Evolutionary conservation across 2,329 filamentous ascomycete genomes (phyloP), one percentile per base, ranked within the genome.

Genomic region (Cladophialophora carrionii): DNA sequence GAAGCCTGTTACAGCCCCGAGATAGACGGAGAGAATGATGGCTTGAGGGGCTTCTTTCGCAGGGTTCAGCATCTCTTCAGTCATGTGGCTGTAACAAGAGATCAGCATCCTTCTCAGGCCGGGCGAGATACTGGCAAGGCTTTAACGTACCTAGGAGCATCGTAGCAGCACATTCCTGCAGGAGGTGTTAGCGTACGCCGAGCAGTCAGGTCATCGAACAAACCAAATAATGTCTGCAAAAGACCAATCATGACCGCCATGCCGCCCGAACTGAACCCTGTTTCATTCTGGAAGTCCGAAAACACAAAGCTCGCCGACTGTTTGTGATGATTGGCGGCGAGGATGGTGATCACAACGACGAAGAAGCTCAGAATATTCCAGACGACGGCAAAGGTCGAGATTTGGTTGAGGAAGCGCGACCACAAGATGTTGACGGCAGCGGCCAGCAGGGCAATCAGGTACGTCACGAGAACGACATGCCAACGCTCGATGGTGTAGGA

Each of bases 301-400:
- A 86, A 86, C 8, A 87, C 84, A 68, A 86, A 86, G 26, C 78
- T 78, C 1, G 84, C 78, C 0, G 80, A 74, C 67, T 85, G 82
- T 65, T 85, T 85, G 70, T 85, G 76, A 41, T 82, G 79, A 65
- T 85, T 85, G 20, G 76, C 80, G 1, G 83, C 82, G 8, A 86
- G 77, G 41, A 86, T 81, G 0, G 80, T 82, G 59, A 83, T 77
- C 46, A 83, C 76, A 49, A 84, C 80, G 34, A 83, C 77, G 29
- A 85, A 68, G 63, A 86, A 86, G 3, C 82, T 79, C 4, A 75
- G 68, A 32, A 86, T 78, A 63, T 86, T 87, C 80, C 83, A 85
- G 55, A 82, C 72, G 32, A 69, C 56, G 46, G 65, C 62, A 52
- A 62, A 64, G 1, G 64, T 70, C 43, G 82, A 82, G 29, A 85